Conservation (phyloP, 257 asterid genomes). For the Lycium ferocissimum region DNA sequence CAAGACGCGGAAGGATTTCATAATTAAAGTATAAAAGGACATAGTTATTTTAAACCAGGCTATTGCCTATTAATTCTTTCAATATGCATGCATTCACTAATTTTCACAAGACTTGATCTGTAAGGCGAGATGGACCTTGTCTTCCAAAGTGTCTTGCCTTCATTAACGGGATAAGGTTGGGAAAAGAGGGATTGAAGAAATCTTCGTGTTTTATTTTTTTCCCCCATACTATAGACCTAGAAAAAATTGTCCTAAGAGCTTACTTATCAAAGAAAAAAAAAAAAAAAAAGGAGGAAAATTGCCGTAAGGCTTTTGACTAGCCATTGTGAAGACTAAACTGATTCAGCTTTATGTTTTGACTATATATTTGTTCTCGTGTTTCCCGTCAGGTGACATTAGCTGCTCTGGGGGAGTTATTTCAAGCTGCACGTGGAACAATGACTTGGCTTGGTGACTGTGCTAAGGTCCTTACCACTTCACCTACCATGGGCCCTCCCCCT, state of each 20-base stretch:
- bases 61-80: background rate
- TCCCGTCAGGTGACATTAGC: conserved; percentile 75
- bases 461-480: conserved; percentile 60
- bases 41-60: background rate
- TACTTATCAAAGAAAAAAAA: background rate
- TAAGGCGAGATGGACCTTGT: background rate
- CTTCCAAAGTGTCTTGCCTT: background rate
- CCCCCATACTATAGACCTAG: background rate
- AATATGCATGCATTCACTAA: background rate
- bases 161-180: background rate
- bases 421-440: conserved; percentile 96
- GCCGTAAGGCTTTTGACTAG: background rate
- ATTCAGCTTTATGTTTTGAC: background rate
- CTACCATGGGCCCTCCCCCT: background rate
- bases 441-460: conserved; percentile 99
- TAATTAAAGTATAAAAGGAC: background rate
- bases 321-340: background rate
- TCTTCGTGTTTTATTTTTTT: background rate
- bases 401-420: conserved; percentile 88
- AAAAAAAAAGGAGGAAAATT: background rate
- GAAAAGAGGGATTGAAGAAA: background rate
- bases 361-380: background rate
- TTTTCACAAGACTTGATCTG: background rate
- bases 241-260: background rate
- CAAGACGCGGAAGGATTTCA: background rate